Evolutionary conservation across 495 filamentous ascomycete species (phyloP).

Genomic region (Penicillium psychrofluorescens): DNA sequence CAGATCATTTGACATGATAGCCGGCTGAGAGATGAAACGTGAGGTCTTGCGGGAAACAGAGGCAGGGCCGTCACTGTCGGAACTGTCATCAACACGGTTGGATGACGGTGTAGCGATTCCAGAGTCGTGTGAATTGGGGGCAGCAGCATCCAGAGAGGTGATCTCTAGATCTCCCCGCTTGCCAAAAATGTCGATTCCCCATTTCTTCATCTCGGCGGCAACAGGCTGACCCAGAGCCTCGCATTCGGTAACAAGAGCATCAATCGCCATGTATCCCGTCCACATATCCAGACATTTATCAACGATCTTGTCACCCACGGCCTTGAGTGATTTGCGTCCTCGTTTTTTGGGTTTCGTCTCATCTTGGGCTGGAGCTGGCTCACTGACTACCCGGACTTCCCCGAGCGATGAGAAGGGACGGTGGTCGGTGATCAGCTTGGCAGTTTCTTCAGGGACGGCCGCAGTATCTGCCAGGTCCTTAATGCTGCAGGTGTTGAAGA

Average conservation of each 20-base stretch:
- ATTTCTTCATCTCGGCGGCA: constrained; percentile 60
- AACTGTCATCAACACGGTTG: constrained; percentile 40
- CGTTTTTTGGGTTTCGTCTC: constrained; percentile 40
- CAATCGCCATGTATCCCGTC: constrained; percentile 69
- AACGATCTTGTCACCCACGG: constrained; percentile 65
- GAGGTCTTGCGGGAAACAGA: constrained; percentile 28
- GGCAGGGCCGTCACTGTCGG: constrained; percentile 36
- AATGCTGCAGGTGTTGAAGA: constrained; percentile 72
- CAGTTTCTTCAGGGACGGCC: constrained; percentile 57
- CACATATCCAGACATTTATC: constrained; percentile 66
- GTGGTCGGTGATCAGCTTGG: constrained; percentile 55
- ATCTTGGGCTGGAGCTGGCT: constrained; percentile 29
- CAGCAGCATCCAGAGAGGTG: constrained; percentile 44
- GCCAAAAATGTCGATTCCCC: constrained; percentile 72
- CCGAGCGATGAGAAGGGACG: constrained; percentile 62
- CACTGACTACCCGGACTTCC: constrained; percentile 55
- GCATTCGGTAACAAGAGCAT: constrained; percentile 67
- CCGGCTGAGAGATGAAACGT: constrained; percentile 60
- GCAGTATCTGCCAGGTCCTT: constrained; percentile 73
- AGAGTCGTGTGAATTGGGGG: constrained; percentile 49
- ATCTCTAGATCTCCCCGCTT: constrained; percentile 62
- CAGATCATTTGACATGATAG: constrained; percentile 61
- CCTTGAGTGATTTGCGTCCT: constrained; percentile 41
- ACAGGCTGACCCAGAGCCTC: constrained; percentile 62
- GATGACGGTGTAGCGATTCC: constrained; percentile 63